phyloP scores from a whole-genome alignment of 2,329 filamentous ascomycete genomes.

The Acephala macrosclerotiorum region DNA sequence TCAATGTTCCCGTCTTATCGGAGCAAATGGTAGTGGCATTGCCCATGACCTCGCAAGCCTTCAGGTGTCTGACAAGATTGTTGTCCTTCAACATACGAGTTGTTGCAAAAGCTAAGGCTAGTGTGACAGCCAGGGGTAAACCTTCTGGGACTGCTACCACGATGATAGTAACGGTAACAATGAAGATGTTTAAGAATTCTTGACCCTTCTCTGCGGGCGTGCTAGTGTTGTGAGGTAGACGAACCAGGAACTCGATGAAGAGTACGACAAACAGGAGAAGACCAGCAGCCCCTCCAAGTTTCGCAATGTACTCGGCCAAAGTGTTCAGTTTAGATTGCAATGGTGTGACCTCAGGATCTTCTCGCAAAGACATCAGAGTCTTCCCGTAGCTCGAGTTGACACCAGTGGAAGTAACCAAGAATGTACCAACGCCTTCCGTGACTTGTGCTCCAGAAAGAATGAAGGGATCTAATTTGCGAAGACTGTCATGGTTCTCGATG shows the following conservation, averaged over 20 bases:
- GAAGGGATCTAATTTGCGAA: conserved; percentile 78
- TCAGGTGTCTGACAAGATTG: conserved; percentile 72
- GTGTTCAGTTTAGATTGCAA: conserved; percentile 80
- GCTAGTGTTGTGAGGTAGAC: conserved; percentile 58
- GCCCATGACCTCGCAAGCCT: conserved; percentile 75
- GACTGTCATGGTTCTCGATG: conserved; percentile 64
- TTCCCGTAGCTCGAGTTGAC: conserved; percentile 79
- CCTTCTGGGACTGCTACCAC: conserved; percentile 75
- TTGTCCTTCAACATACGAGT: conserved; percentile 74
- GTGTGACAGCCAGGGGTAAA: conserved; percentile 70
- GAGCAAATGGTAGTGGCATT: conserved; percentile 80
- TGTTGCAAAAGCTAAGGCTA: conserved; percentile 72
- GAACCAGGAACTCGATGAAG: conserved; percentile 78
- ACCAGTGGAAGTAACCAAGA: conserved; percentile 78
- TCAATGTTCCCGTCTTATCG: conserved; percentile 79
- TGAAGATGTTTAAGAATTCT: conserved; percentile 67
- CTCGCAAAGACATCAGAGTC: conserved; percentile 79
- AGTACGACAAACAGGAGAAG: conserved; percentile 79
- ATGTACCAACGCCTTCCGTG: conserved; percentile 77
- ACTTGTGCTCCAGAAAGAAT: conserved; percentile 83
- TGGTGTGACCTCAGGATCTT: conserved; percentile 80
- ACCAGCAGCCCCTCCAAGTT: conserved; percentile 74
- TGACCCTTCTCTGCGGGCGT: conserved; percentile 64
- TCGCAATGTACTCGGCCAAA: conserved; percentile 82
- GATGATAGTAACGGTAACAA: conserved; percentile 70